A percentile compares a stretch with the other conserved stretches of the same genome.
Conservation (phyloP, 2,329 filamentous ascomycete genomes). For the Talaromyces sp. region DNA sequence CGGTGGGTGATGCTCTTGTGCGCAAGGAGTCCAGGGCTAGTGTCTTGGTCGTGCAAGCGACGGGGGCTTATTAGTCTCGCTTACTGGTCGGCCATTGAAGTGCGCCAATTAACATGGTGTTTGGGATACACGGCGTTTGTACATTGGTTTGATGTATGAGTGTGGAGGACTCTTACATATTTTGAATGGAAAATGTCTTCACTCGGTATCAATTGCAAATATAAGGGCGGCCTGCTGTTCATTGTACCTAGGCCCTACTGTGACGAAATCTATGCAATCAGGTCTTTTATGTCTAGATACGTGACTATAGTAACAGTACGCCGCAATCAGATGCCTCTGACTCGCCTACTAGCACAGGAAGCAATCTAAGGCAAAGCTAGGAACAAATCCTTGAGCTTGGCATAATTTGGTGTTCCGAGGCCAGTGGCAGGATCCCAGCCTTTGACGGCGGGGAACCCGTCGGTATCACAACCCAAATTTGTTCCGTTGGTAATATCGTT, state of each 20-base stretch:
- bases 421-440: slow-evolving; percentile 34
- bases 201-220: too few relatives aligned
- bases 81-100: background rate
- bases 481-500: slow-evolving; percentile 43
- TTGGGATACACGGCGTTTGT: background rate
- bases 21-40: slow-evolving; percentile 61
- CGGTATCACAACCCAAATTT: slow-evolving; percentile 28
- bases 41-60: slow-evolving; percentile 65
- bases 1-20: slow-evolving; percentile 40
- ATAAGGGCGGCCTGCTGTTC: background rate
- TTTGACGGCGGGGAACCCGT: slow-evolving; percentile 28
- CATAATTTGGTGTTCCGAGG: slow-evolving; percentile 32
- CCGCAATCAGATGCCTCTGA: background rate
- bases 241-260: background rate
- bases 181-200: too few relatives aligned
- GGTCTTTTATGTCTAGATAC: background rate
- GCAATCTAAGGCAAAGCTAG: slow-evolving; percentile 18
- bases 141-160: too few relatives aligned
- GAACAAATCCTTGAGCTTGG: slow-evolving; percentile 30
- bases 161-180: too few relatives aligned
- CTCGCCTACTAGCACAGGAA: background rate
- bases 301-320: background rate
- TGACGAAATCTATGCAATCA: background rate
- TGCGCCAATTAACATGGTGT: background rate
- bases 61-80: background rate